Base-by-base conservation (phyloP, 2,329 filamentous ascomycete genomes). In the Pezicula neosporulosa region DNA sequence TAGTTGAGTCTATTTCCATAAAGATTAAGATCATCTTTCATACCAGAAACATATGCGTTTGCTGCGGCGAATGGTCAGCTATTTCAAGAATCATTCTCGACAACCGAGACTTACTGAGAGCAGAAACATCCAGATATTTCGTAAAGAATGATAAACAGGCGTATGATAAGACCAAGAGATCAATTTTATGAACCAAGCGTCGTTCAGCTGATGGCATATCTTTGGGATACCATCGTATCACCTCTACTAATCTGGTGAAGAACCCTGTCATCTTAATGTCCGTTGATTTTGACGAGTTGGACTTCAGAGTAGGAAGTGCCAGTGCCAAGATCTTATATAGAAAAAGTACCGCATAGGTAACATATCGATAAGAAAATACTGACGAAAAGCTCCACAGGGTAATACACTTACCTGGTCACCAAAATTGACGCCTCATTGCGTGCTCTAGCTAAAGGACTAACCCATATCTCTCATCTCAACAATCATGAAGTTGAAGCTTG, bases 111-210 rank as follows among this genome's bases (percentile, higher is more conserved):
- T 18, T 48, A 52, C 50, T 52, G 24, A 52, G 24, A 35, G 39
- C 43, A 33, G 47, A 44, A 16, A 55, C 27, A 37, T 49, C 47
- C 8, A 53, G 39, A 41, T 55, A 53, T 16, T 55, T 55, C 44
- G 74, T 70, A 72, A 76, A 81, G 54, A 80, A 80, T 0, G 73
- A 70, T 2, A 81, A 61, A 44, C 80, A 75, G 0, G 76, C 77
- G 57, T 80, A 82, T 0, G 77, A 76, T 0, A 82, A 73, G 30
- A 82, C 75, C 2, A 81, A 61, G 0, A 77, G 60, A 51, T 82
- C 79, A 10, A 83, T 69, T 59, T 82, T 82, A 24, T 73, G 50
- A 35, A 83, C 76, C 3, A 82, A 66, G 51, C 69, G 71, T 33
- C 75, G 68, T 54, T 81, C 77, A 48, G 74, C 72, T 13, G 56